Evolutionary conservation across 495 filamentous ascomycete genomes (phyloP).

Genomic region (Trichocladium antarcticum): DNA sequence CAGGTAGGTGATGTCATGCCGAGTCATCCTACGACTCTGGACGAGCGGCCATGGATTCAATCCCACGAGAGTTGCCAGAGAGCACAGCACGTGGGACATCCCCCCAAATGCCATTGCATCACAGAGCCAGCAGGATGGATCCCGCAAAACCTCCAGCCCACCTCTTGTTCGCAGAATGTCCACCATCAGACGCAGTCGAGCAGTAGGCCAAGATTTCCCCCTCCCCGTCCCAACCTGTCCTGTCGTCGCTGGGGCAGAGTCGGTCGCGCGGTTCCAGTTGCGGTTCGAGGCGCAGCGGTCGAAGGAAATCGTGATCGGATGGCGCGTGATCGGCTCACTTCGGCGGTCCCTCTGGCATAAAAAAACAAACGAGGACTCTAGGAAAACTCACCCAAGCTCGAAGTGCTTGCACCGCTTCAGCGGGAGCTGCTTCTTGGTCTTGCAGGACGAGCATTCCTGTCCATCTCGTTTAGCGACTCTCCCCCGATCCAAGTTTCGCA

Average conservation of each 20-base stretch:
- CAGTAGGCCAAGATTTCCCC: background rate
- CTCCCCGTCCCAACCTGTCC: background rate
- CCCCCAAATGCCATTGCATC: background rate
- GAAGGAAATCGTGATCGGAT: background rate
- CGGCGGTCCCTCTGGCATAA: conserved; percentile 13
- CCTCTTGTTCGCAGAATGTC: background rate
- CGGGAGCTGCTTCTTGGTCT: conserved; percentile 95
- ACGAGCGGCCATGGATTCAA: background rate
- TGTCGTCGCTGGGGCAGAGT: background rate
- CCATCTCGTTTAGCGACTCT: conserved; percentile 24
- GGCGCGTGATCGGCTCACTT: background rate
- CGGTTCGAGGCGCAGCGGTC: background rate
- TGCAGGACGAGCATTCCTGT: conserved; percentile 91
- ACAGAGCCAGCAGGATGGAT: background rate
- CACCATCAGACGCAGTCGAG: background rate
- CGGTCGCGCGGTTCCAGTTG: background rate
- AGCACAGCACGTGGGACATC: background rate
- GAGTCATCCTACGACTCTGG: background rate
- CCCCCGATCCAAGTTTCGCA: conserved; percentile 2
- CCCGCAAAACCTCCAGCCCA: background rate
- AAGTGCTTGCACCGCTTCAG: conserved; percentile 99
- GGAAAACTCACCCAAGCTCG: conserved; percentile 77
- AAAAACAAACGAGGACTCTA: background rate
- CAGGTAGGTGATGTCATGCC: background rate
- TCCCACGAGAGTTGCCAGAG: background rate